These are phyloP conservation scores for Wickerhamomyces silvicola DNA, from an alignment of 805 yeast species.

Conservation along the genomic window DNA sequence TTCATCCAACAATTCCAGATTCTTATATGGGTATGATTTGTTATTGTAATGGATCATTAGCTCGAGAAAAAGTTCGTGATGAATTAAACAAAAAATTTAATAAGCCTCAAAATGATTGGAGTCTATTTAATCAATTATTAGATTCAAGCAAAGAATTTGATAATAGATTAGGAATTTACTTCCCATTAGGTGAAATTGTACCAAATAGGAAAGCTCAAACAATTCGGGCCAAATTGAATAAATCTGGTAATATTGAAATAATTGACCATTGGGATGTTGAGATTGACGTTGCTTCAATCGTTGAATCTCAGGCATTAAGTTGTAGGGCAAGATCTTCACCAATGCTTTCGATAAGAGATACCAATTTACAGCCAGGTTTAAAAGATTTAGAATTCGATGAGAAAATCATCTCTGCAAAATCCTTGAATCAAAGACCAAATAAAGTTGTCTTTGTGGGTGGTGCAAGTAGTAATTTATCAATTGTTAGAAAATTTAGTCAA, in stretches of 20 bases:
- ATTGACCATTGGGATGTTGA: conserved; percentile 42
- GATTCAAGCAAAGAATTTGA: conserved; percentile 29
- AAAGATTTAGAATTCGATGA: conserved; percentile 27
- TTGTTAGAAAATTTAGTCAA: conserved; percentile 61
- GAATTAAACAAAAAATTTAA: conserved; percentile 42
- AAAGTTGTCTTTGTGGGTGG: conserved; percentile 84
- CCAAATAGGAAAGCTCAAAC: conserved; percentile 71
- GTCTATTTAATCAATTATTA: conserved; percentile 50
- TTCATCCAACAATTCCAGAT: conserved; percentile 72
- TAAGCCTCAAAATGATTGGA: conserved; percentile 42
- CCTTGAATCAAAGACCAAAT: conserved; percentile 45
- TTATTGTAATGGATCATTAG: conserved; percentile 85
- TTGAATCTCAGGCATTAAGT: conserved; percentile 82
- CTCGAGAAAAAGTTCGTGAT: conserved; percentile 73
- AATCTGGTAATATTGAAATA: conserved; percentile 23
- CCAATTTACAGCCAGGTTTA: conserved; percentile 1
- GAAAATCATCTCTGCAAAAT: conserved; percentile 15
- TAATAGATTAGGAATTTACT: conserved; percentile 65
- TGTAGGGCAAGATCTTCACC: conserved; percentile 79
- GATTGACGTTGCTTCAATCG: conserved; percentile 67
- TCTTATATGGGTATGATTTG: conserved; percentile 94
- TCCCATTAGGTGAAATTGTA: conserved; percentile 86
- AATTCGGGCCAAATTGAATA: conserved; percentile 40
- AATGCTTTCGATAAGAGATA: conserved; percentile 41
- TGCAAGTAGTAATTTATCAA: conserved; percentile 64